phyloP scores from a whole-genome alignment of 2,329 filamentous ascomycete genomes.

The Chaetomium strumarium region DNA sequence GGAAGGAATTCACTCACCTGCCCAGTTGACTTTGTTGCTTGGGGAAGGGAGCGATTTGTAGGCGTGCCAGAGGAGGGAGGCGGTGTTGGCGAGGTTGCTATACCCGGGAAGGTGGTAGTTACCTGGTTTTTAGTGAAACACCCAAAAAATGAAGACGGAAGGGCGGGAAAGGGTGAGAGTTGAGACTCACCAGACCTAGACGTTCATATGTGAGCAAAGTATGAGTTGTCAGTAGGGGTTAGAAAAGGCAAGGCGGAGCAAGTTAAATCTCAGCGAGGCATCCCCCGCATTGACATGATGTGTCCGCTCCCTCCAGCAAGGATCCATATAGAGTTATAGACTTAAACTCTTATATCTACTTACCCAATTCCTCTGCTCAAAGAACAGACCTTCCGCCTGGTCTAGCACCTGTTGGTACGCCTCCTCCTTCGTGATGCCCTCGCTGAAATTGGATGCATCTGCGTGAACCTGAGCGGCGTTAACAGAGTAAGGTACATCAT shows the following conservation, averaged over 20 bases:
- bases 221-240: not conserved
- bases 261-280: too few relatives aligned
- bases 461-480: constrained; percentile 58
- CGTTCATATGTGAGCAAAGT: not conserved
- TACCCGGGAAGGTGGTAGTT: not conserved
- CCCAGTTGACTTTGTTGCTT: constrained; percentile 68
- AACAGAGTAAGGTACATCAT: too few relatives aligned
- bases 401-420: constrained; percentile 69
- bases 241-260: not conserved
- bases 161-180: not conserved
- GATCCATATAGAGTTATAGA: too few relatives aligned
- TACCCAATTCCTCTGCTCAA: constrained; percentile 76
- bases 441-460: constrained; percentile 67
- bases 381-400: constrained; percentile 63
- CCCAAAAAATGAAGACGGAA: not conserved
- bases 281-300: not conserved
- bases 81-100: constrained; percentile 71
- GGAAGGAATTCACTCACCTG: constrained; percentile 39
- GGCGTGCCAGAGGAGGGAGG: constrained; percentile 73
- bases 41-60: constrained; percentile 66
- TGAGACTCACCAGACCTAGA: not conserved
- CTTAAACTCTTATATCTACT: constrained; percentile 22
- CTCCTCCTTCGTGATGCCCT: constrained; percentile 61
- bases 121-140: not conserved
- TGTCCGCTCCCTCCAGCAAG: not conserved